Evolutionary conservation across 495 filamentous ascomycete genomes (phyloP).

Genomic region (Elaphomyces granulatus): DNA sequence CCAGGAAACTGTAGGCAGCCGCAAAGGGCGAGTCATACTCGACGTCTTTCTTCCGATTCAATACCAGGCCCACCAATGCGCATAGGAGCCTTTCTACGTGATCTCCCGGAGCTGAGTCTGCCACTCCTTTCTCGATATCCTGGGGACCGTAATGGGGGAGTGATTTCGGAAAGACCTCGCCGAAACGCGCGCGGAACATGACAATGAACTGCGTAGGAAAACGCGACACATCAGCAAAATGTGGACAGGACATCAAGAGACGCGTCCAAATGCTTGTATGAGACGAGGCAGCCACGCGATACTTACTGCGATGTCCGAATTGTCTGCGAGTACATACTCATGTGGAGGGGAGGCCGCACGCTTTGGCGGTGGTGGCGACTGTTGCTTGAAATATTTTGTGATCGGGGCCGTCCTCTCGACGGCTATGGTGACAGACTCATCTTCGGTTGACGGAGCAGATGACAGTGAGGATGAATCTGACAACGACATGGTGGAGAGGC

Average conservation of each 20-base stretch:
- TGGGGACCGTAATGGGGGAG: constrained; percentile 82
- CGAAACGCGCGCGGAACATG: constrained; percentile 91
- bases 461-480: constrained; percentile 45
- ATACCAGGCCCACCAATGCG: constrained; percentile 68
- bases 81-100: constrained; percentile 79
- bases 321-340: constrained; percentile 77
- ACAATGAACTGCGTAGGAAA: constrained; percentile 65
- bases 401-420: constrained; percentile 30
- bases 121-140: constrained; percentile 79
- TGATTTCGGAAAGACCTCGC: constrained; percentile 73
- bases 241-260: constrained; percentile 21
- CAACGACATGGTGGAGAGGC: constrained; percentile 31
- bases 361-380: constrained; percentile 48
- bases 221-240: constrained; percentile 26
- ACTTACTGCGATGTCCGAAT: constrained; percentile 77
- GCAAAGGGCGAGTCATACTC: constrained; percentile 52
- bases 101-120: constrained; percentile 62
- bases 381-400: constrained; percentile 35
- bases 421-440: constrained; percentile 32
- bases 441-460: constrained; percentile 42
- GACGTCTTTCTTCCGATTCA: constrained; percentile 95
- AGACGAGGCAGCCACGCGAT: no score
- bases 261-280: constrained; percentile 13
- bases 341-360: constrained; percentile 74
- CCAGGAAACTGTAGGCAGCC: not conserved